Base-by-base conservation (phyloP, 2,329 filamentous ascomycete genomes). In the Zymoseptoria brevis region DNA sequence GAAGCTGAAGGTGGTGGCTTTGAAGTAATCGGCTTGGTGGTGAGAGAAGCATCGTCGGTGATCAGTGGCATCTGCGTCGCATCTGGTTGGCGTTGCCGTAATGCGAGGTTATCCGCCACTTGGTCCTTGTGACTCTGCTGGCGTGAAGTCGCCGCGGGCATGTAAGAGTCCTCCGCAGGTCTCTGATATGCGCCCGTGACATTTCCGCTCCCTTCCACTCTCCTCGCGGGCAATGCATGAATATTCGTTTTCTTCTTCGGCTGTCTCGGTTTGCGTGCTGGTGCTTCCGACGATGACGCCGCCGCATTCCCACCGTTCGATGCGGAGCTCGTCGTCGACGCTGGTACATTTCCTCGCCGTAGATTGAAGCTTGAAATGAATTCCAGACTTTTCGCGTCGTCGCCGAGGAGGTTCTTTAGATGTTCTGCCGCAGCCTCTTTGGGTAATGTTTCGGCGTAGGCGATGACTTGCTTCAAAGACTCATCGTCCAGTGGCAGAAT, bases 351-450 rank as follows among this genome's bases (percentile, higher is more conserved):
- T 56, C 72, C 74, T 61, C 83, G 77, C 57, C 83, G 83, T 2
- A 86, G 83, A 71, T 96, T 97, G 75, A 88, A 89, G 9, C 82
- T 82, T 21, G 85, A 80, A 61, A 89, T 88, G 69, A 89, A 89
- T 66, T 89, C 86, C 55, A 89, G 74, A 1, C 84, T 82, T 67
- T 88, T 85, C 1, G 91, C 84, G 6, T 89, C 91, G 72, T 96
- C 90, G 54, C 93, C 94, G 0, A 99, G 82, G 56, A 99, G 79
- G 70, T 94, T 90, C 73, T 86, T 88, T 62, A 99, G 87, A 74
- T 97, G 90, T 50, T 91, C 86, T 55, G 85, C 90, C 13, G 90
- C 89, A 64, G 87, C 88, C 55, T 85, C 76, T 70, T 88, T 91
- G 19, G 90, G 85, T 8, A 97, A 81, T 0, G 86, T 87, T 41